Conservation (phyloP, 2,329 filamentous ascomycete genomes). For the Xylaria sp. region DNA sequence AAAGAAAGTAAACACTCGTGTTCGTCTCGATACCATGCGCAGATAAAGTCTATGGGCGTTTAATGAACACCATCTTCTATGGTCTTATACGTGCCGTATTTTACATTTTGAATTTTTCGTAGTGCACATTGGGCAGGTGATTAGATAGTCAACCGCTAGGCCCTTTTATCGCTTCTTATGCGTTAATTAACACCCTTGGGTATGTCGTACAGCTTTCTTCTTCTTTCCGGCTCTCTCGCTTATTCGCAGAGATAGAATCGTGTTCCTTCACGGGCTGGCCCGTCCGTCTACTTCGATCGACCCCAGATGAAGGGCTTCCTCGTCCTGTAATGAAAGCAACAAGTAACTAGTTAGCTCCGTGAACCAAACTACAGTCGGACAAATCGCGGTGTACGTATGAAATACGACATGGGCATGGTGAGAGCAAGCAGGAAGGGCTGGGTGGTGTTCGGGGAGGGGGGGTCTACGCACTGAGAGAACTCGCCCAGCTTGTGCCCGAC, state of each 20-base stretch:
- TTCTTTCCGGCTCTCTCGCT: neutral
- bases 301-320: constrained; percentile 64
- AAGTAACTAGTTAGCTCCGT: constrained; percentile 7
- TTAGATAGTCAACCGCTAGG: neutral
- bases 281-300: constrained; percentile 39
- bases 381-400: neutral
- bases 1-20: too few species aligned
- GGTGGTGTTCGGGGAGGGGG: too few species aligned
- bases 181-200: constrained; percentile 4
- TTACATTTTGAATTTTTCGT: constrained; percentile 9
- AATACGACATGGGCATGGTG: neutral
- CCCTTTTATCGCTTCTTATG: neutral
- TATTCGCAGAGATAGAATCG: constrained; percentile 18
- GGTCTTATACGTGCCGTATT: neutral
- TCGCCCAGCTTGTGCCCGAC: constrained; percentile 94
- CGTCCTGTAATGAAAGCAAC: constrained; percentile 48
- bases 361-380: neutral
- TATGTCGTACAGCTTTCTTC: constrained; percentile 23
- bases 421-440: neutral
- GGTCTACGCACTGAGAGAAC: constrained; percentile 76
- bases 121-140: constrained; percentile 14
- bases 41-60: neutral
- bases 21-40: neutral
- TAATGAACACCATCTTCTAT: neutral
- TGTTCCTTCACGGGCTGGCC: neutral